Conservation (phyloP, 352 stramenopile species). For the Globisporangium barbulae region DNA sequence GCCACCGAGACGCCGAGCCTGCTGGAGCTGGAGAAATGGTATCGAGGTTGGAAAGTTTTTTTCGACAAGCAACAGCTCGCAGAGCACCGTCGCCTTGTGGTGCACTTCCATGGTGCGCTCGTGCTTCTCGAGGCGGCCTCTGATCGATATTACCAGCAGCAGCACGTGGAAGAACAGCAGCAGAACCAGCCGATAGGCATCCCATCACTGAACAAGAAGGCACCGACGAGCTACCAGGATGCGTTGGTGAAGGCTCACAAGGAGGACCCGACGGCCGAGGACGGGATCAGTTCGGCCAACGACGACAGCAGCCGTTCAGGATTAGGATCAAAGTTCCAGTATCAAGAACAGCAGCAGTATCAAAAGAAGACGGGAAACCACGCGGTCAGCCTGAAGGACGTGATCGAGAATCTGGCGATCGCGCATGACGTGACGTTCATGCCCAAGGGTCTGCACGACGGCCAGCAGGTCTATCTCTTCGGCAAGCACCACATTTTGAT, state of each 20-base stretch:
- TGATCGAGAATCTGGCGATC: conserved; percentile 81
- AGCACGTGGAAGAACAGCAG: not conserved
- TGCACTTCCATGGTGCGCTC: conserved; percentile 77
- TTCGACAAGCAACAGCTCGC: conserved; percentile 66
- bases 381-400: conserved; percentile 72
- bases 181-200: conserved; percentile 19
- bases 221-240: conserved; percentile 70
- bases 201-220: conserved; percentile 45
- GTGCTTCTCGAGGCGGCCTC: conserved; percentile 58
- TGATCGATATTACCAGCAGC: conserved; percentile 15
- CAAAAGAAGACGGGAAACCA: conserved; percentile 24
- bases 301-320: conserved; percentile 12
- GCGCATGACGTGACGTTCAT: conserved; percentile 79
- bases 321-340: not conserved
- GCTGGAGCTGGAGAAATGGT: conserved; percentile 77
- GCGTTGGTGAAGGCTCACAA: conserved; percentile 56
- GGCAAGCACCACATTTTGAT: conserved; percentile 82
- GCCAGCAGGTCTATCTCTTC: conserved; percentile 79
- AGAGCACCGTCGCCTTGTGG: conserved; percentile 51
- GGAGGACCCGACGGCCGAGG: conserved; percentile 11
- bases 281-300: conserved; percentile 16
- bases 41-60: conserved; percentile 80
- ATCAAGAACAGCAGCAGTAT: not conserved
- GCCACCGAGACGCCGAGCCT: conserved; percentile 33
- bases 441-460: conserved; percentile 71